Conservation (phyloP, 2,329 filamentous ascomycete genomes). For the Xylaria sp. region DNA sequence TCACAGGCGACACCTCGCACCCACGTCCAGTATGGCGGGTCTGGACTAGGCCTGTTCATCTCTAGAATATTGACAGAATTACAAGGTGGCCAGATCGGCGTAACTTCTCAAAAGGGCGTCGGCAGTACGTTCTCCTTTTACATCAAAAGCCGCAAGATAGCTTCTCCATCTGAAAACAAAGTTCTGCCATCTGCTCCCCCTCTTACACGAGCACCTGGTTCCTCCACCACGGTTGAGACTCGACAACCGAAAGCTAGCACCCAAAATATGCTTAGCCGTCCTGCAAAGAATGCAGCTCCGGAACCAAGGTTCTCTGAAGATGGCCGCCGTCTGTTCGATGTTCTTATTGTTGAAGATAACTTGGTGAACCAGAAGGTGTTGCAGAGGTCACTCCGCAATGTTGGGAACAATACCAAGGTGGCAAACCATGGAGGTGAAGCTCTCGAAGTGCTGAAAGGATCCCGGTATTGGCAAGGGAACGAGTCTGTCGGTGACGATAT, state of each 20-base stretch:
- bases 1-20: slow-evolving; percentile 75
- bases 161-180: slow-evolving; percentile 52
- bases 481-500: slow-evolving; percentile 62
- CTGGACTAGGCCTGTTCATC: slow-evolving; percentile 78
- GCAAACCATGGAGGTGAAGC: slow-evolving; percentile 74
- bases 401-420: slow-evolving; percentile 68
- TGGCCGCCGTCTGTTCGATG: slow-evolving; percentile 57
- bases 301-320: slow-evolving; percentile 45
- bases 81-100: slow-evolving; percentile 81
- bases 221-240: slow-evolving; percentile 48
- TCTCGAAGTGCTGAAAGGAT: slow-evolving; percentile 65
- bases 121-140: slow-evolving; percentile 84
- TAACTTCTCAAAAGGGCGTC: slow-evolving; percentile 71
- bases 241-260: slow-evolving; percentile 40
- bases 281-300: slow-evolving; percentile 28
- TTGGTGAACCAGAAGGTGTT: slow-evolving; percentile 73
- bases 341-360: slow-evolving; percentile 75
- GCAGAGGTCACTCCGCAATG: slow-evolving; percentile 68
- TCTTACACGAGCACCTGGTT: slow-evolving; percentile 48
- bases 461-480: slow-evolving; percentile 64
- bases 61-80: slow-evolving; percentile 79
- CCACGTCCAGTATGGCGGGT: slow-evolving; percentile 77
- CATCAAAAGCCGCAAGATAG: slow-evolving; percentile 71
- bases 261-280: slow-evolving; percentile 29
- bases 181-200: slow-evolving; percentile 46